These are phyloP conservation scores for Sordaria brevicollis DNA, from an alignment of 495 filamentous ascomycete species.

Conservation along the genomic window DNA sequence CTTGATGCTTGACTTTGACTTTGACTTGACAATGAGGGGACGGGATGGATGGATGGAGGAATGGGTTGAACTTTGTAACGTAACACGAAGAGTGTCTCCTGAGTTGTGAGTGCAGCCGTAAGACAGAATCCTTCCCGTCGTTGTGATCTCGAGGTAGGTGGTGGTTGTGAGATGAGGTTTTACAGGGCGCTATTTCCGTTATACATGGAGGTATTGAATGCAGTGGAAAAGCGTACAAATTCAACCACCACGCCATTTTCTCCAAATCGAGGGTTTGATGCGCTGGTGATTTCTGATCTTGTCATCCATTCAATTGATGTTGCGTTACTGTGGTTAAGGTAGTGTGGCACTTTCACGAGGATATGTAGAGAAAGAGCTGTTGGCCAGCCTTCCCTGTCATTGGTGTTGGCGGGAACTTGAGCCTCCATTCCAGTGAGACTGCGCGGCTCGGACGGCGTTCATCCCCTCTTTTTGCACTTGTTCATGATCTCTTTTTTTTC, in stretches of 20 bases:
- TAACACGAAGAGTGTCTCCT: not conserved
- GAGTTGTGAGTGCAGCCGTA: not conserved
- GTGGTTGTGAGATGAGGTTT: not conserved
- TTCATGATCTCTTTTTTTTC: not conserved
- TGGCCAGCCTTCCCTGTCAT: not conserved
- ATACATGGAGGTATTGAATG: too few species aligned
- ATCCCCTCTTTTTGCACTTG: not conserved
- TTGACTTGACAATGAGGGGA: too few species aligned
- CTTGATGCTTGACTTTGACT: too few species aligned
- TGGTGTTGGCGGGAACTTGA: not conserved
- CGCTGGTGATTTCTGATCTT: not conserved
- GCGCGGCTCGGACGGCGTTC: not conserved
- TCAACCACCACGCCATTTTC: too few species aligned
- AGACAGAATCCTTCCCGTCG: not conserved
- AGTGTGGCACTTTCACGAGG: not conserved
- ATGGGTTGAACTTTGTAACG: not conserved
- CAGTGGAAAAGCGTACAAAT: not conserved
- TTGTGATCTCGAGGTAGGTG: not conserved
- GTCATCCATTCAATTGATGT: not conserved
- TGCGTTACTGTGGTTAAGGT: too few species aligned
- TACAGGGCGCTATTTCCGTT: not conserved
- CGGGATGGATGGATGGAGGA: too few species aligned
- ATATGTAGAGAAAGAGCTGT: not conserved
- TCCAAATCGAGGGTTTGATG: not conserved
- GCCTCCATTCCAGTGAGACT: not conserved